Conservation (phyloP, 1,284 basidiomycete species). For the Phlebopus sp. region DNA sequence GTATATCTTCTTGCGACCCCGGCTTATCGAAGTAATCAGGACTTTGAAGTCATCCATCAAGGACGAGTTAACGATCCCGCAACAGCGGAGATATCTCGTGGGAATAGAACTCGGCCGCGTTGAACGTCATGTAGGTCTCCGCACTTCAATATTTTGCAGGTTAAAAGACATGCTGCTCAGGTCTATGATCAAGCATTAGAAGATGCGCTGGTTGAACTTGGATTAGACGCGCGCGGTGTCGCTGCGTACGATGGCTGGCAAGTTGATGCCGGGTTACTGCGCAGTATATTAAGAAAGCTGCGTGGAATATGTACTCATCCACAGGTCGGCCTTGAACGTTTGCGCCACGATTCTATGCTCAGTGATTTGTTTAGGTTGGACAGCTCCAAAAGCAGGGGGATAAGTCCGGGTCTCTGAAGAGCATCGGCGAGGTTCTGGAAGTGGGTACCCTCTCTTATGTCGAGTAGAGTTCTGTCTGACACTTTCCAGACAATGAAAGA, state of each 20-base stretch:
- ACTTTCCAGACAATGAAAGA: slow-evolving; percentile 56
- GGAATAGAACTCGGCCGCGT: slow-evolving; percentile 73
- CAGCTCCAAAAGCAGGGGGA: slow-evolving; percentile 54
- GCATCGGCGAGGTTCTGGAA: slow-evolving; percentile 69
- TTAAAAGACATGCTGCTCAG: slow-evolving; percentile 34
- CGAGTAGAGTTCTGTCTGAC: background rate
- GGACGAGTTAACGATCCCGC: slow-evolving; percentile 79
- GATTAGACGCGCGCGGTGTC: slow-evolving; percentile 68
- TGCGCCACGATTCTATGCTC: background rate
- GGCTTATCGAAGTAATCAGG: slow-evolving; percentile 35
- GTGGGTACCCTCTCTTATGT: slow-evolving; percentile 31
- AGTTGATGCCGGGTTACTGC: slow-evolving; percentile 56
- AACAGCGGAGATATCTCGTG: slow-evolving; percentile 75
- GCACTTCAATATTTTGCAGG: background rate
- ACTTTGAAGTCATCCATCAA: slow-evolving; percentile 75
- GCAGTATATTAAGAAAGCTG: slow-evolving; percentile 64
- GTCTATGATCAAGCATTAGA: slow-evolving; percentile 79
- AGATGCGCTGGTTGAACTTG: slow-evolving; percentile 60
- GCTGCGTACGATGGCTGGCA: slow-evolving; percentile 61
- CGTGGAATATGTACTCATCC: slow-evolving; percentile 88
- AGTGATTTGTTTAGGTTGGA: slow-evolving; percentile 53
- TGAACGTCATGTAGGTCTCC: slow-evolving; percentile 62
- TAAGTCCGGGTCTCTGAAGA: slow-evolving; percentile 57
- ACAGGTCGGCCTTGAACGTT: slow-evolving; percentile 40
- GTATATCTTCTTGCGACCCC: slow-evolving; percentile 1